Evolutionary conservation across 148 eudicot species (phyloP), one percentile per base, ranked within the genome.

Genomic region (Fagopyrum homotropicum): DNA sequence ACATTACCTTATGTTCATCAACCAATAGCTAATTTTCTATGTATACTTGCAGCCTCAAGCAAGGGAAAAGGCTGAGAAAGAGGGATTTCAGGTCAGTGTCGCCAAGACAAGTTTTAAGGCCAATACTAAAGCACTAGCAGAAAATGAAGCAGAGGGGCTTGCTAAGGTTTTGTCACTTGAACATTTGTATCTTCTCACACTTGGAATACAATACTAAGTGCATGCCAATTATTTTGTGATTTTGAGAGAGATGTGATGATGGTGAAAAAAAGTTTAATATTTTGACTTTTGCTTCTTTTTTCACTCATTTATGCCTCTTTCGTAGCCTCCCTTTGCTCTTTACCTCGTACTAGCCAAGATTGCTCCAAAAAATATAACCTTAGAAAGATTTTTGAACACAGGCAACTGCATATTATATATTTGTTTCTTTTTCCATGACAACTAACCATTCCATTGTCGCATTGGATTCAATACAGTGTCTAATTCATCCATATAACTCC

Each of bases 71-170:
- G 98, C 91, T 78, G 88, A 96, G 75, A 90, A 89, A 76, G 99
- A 96, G 83, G 98, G 99, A 60, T 96, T 92, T 75, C 88, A 86
- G 82, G 76, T 96, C 40, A 87, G 97, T 59, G 77, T 96, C 72
- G 90, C 97, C 52, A 96, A 89, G 89, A 90, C 97, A 77, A 95
- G 98, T 83, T 95, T 95, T 91, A 95, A 95, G 88, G 98, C 98
- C 61, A 95, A 95, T 86, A 90, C 99, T 15, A 96, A 96, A 81
- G 99, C 99, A 43, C 91, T 96, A 69, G 99, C 99, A 45, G 99
- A 96, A 88, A 96, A 96, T 88, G 99, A 96, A 86, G 99, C 90
- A 63, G 99, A 96, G 81, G 99, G 99, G 73, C 77, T 92, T 73
- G 99, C 99, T 77, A 95, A 96, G 99, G 99, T 96, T 74, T 77